Percentiles rank a stretch among this genome's conserved stretches.
Evolutionary conservation across 2,329 filamentous ascomycete genomes (phyloP).

Genomic region (Talaromyces sp.): DNA sequence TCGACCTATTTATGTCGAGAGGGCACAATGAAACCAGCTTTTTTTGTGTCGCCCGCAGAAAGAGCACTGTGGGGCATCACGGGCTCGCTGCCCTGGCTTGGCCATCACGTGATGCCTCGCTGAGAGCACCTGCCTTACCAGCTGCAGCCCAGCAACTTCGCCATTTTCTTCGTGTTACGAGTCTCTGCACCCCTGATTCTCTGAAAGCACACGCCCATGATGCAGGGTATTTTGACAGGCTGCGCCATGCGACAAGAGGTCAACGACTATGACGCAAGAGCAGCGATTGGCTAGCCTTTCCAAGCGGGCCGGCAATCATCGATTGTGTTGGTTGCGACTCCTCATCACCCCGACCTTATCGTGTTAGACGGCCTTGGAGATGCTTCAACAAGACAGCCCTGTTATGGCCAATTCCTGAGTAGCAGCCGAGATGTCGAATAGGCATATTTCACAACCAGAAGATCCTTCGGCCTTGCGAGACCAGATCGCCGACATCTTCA

Average conservation of each 20-base stretch:
- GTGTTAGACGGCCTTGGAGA: neutral
- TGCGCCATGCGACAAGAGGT: neutral
- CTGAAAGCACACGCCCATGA: neutral
- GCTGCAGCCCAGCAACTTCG: neutral
- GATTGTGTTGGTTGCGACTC: neutral
- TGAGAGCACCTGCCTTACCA: neutral
- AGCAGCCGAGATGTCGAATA: constrained; percentile 6
- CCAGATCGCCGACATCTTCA: constrained; percentile 27
- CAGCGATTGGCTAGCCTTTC: neutral
- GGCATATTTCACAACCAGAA: constrained; percentile 3
- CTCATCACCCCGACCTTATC: neutral
- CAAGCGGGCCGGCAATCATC: neutral
- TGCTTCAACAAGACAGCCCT: neutral
- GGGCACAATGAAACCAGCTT: constrained; percentile 8
- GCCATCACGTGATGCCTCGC: neutral
- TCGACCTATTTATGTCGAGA: neutral
- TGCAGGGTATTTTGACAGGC: neutral
- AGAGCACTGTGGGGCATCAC: constrained; percentile 1
- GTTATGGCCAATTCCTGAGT: neutral
- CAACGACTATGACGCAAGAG: neutral
- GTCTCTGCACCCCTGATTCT: neutral
- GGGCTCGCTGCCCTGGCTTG: neutral
- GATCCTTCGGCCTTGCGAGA: constrained; percentile 21
- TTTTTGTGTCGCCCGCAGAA: constrained; percentile 12
- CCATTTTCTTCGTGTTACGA: neutral